phyloP scores from a whole-genome alignment of 345 rosid genomes.

The Cardamine resedifolia region DNA sequence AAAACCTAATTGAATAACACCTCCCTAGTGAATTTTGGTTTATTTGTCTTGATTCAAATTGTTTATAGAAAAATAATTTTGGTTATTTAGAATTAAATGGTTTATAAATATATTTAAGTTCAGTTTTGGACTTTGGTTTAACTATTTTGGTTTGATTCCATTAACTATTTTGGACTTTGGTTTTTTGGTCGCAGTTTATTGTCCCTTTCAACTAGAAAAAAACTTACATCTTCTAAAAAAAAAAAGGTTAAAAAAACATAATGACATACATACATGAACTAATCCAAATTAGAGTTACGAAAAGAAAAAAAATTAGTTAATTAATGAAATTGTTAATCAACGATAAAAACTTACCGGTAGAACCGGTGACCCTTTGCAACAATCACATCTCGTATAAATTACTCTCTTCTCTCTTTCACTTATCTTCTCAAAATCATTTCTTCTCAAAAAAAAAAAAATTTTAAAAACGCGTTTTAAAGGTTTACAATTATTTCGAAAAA shows the following conservation, averaged over 20 bases:
- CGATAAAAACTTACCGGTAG: conserved; percentile 34
- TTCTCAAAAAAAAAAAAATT: neutral
- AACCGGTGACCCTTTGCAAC: conserved; percentile 32
- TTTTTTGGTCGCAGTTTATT: neutral
- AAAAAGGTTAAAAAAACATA: too few species aligned
- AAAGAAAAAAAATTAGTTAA: neutral
- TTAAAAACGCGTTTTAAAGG: neutral
- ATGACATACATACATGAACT: neutral
- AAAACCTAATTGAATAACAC: too few species aligned
- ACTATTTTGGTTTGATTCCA: neutral
- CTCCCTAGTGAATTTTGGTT: neutral
- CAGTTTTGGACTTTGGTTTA: too few species aligned
- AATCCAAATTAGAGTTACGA: neutral
- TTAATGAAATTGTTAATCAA: conserved; percentile 8
- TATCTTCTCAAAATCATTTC: conserved; percentile 28
- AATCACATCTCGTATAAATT: conserved; percentile 30
- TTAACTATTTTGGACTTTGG: neutral
- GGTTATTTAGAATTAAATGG: neutral
- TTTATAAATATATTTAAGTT: neutral
- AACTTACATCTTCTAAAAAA: neutral
- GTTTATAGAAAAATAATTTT: neutral
- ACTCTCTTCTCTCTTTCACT: conserved; percentile 17
- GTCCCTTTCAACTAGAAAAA: neutral
- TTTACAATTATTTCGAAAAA: neutral
- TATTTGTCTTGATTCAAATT: neutral